These are phyloP conservation scores for Trichoderma gracile DNA, from an alignment of 2,329 filamentous ascomycete genomes.

Conservation along the genomic window DNA sequence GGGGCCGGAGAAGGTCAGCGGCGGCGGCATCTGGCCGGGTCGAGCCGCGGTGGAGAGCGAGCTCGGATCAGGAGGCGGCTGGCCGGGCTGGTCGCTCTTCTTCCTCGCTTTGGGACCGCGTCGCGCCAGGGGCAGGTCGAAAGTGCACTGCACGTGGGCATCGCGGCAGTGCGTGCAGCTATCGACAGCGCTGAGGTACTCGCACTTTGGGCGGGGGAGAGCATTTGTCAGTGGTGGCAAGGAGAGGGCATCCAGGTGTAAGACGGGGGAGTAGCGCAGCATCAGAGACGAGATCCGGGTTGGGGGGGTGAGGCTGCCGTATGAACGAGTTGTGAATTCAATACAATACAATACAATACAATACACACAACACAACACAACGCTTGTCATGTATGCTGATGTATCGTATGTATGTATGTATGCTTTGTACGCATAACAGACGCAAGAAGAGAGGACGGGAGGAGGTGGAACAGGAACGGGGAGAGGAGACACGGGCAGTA, in stretches of 20 bases:
- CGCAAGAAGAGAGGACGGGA: background rate
- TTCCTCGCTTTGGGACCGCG: conserved; percentile 43
- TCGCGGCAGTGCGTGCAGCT: conserved; percentile 40
- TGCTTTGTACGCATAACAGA: background rate
- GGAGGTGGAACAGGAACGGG: background rate
- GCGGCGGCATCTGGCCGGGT: conserved; percentile 22
- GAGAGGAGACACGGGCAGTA: background rate
- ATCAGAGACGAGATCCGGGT: background rate
- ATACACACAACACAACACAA: background rate
- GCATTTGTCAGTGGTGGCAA: conserved; percentile 18
- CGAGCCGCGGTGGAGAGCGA: conserved; percentile 20
- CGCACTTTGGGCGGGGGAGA: conserved; percentile 32
- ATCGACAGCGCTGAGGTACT: conserved; percentile 31
- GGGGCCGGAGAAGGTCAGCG: conserved; percentile 21
- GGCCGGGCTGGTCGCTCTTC: conserved; percentile 27
- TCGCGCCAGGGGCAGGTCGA: conserved; percentile 42
- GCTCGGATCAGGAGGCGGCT: conserved; percentile 26
- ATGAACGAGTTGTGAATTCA: background rate
- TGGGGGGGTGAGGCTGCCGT: background rate
- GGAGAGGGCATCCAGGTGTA: background rate
- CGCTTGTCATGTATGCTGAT: background rate
- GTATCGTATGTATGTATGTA: background rate
- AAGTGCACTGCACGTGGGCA: conserved; percentile 39
- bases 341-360: background rate
- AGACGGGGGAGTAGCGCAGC: conserved; percentile 10